Conservation (phyloP, 768 basidiomycete genomes). For the Serpula lacrymans region DNA sequence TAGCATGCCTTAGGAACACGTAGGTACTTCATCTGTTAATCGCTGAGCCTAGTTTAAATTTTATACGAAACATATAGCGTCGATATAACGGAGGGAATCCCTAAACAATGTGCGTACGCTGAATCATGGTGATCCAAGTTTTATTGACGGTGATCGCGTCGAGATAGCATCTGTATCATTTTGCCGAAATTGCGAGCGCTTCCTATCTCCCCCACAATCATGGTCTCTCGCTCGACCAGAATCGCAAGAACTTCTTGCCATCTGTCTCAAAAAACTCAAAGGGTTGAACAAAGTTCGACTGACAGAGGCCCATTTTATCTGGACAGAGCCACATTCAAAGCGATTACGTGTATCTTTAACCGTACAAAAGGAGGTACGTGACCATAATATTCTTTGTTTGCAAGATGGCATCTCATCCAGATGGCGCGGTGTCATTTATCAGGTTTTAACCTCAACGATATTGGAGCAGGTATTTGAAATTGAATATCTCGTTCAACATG, state of each 20-base stretch:
- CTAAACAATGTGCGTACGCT: conserved; percentile 75
- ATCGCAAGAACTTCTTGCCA: conserved; percentile 88
- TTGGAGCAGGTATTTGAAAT: conserved; percentile 97
- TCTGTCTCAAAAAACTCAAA: conserved; percentile 94
- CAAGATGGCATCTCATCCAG: conserved; percentile 1
- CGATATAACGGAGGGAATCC: conserved; percentile 98
- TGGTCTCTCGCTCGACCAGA: conserved; percentile 89
- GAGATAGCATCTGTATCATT: conserved; percentile 85
- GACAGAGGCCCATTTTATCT: conserved; percentile 98
- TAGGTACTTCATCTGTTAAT: conserved; percentile 30
- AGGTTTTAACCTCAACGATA: conserved; percentile 93
- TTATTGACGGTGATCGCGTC: too few species aligned
- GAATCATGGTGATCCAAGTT: too few species aligned
- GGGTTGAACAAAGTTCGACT: conserved; percentile 91
- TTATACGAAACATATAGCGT: conserved; percentile 57
- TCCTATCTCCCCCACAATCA: conserved; percentile 81
- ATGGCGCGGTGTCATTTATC: too few species aligned
- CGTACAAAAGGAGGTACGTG: conserved; percentile 92
- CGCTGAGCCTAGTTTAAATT: neutral
- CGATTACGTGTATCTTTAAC: conserved; percentile 90
- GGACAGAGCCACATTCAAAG: conserved; percentile 99
- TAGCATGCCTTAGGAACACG: conserved; percentile 86
- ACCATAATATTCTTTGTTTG: neutral
- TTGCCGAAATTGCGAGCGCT: conserved; percentile 95
- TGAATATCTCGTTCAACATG: conserved; percentile 91